Base-by-base conservation (phyloP, 306 rosid species). In the Cucumis melo region DNA sequence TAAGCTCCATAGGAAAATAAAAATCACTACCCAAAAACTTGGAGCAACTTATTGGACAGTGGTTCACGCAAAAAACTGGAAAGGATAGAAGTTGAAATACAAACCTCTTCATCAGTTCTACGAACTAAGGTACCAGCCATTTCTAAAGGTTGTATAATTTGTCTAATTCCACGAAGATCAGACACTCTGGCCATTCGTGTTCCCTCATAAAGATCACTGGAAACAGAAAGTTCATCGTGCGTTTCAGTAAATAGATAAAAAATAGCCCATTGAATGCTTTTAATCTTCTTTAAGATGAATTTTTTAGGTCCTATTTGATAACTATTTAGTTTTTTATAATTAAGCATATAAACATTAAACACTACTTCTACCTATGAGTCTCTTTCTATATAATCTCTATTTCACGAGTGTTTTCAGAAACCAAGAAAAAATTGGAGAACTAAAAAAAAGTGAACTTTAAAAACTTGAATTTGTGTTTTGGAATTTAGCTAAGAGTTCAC, bases 191-290 rank as follows among this genome's bases (percentile, higher is more conserved):
- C 99, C 87, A 75, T 83, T 77, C 99, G 95, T 34, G 99, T 95
- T 78, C 98, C 99, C 88, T 95, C 99, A 14, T 95, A 95, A 54
- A 89, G 93, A 73, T 95, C 99, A 76, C 99, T 94, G 65, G 17
- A 60, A 73, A 65, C 21, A 77, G 80, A 79, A 77, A 80, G 76
- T 65, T 57, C 24, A 59, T 79, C 23, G 50, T 20, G 72, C 56
- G 8, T 16, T 68, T 88, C 44, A 81, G 79, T 59, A 12, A 73
- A 75, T 34, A 20, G 42, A 54, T 16, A 15, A 62, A 39, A 42
- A 74, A 42, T 60, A 56, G 51, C 59, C 19, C 60, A 39, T 4
- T 14, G 8, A n/a, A 0, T 2, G 10, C 70, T 62, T 62, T 34
- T 62, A 16, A 36, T 62, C 68, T 62, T 62, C 41, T 62, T 14